Evolutionary conservation across 2,329 filamentous ascomycete species (phyloP).

Genomic region (Claviceps digitariae): DNA sequence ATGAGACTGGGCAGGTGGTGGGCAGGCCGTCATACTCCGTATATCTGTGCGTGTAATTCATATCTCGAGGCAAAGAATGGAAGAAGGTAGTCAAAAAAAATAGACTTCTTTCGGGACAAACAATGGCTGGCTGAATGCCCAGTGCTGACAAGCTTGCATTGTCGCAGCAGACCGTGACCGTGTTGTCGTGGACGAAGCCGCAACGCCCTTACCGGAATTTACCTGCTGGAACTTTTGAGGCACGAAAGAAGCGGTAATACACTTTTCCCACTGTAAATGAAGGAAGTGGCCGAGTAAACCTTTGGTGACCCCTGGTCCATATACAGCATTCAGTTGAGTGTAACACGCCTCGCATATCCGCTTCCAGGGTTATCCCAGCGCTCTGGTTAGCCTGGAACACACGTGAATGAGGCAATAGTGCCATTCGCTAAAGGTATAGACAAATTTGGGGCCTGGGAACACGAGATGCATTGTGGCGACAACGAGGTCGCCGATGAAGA

Average conservation of each 20-base stretch:
- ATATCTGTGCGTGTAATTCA: neutral
- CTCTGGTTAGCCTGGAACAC: neutral
- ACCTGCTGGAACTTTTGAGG: neutral
- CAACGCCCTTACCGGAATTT: neutral
- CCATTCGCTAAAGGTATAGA: neutral
- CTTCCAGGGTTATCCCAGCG: conserved; percentile 1
- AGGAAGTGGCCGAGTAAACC: neutral
- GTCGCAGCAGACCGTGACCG: neutral
- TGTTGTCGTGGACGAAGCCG: neutral
- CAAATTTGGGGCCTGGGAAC: neutral
- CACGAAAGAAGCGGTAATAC: neutral
- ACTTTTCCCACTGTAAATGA: neutral
- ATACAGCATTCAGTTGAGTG: neutral
- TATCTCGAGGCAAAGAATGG: neutral
- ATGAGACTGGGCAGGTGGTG: neutral
- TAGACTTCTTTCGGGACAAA: neutral
- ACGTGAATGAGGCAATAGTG: neutral
- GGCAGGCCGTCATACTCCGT: neutral
- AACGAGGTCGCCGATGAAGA: neutral
- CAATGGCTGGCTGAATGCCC: neutral
- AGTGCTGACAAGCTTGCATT: too few relatives aligned
- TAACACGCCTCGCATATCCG: neutral
- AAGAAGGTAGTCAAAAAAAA: neutral
- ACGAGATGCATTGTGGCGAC: neutral
- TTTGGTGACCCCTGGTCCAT: neutral